These are phyloP conservation scores for Hyphodiscus sp. DNA, from an alignment of 2,329 filamentous ascomycete species.

Conservation along the genomic window DNA sequence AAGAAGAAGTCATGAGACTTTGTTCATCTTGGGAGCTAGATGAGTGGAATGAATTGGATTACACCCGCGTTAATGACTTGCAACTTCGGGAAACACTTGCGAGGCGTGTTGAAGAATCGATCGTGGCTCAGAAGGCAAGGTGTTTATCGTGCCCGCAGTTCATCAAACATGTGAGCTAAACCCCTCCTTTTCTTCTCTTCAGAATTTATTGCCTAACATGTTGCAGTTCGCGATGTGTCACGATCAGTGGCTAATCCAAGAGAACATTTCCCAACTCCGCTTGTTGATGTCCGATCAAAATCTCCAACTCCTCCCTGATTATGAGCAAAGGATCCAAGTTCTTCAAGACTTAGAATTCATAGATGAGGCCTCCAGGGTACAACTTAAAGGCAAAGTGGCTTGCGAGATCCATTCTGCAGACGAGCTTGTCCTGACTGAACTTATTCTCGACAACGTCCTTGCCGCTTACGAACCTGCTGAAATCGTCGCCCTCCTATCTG, in stretches of 20 bases:
- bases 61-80: constrained; percentile 75
- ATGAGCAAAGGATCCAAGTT: constrained; percentile 89
- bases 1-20: constrained; percentile 61
- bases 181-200: neutral
- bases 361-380: constrained; percentile 78
- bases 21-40: constrained; percentile 68
- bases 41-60: constrained; percentile 79
- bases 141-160: constrained; percentile 71
- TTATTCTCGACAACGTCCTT: constrained; percentile 93
- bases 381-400: constrained; percentile 95
- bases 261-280: constrained; percentile 82
- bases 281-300: constrained; percentile 94
- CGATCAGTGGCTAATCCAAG: constrained; percentile 92
- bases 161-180: constrained; percentile 68
- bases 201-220: constrained; percentile 5
- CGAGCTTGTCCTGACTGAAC: constrained; percentile 90
- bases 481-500: constrained; percentile 87
- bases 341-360: constrained; percentile 90
- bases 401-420: constrained; percentile 98
- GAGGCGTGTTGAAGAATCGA: constrained; percentile 58
- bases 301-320: constrained; percentile 89
- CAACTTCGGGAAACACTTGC: constrained; percentile 73
- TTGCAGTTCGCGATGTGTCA: constrained; percentile 86
- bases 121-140: constrained; percentile 55
- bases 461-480: constrained; percentile 94